Conservation (phyloP, 2,329 filamentous ascomycete genomes). For the Geosmithia flava region DNA sequence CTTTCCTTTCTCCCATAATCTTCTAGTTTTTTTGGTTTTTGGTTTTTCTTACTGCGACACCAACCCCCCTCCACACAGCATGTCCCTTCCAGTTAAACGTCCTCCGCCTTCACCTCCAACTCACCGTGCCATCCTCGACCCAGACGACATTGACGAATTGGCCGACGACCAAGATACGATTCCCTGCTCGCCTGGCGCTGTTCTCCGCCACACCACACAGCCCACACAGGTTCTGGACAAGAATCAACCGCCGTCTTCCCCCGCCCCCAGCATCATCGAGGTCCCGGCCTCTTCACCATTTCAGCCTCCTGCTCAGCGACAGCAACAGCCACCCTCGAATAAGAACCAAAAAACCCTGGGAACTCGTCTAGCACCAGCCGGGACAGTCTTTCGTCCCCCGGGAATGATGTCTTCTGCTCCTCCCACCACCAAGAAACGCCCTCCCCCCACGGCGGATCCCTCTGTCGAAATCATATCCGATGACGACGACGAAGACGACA, state of each 20-base stretch:
- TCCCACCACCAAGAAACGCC: slow-evolving; percentile 15
- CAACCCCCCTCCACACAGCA: slow-evolving; percentile 17
- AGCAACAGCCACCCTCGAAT: slow-evolving; percentile 1
- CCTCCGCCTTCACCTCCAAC: slow-evolving; percentile 12
- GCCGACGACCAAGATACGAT: slow-evolving; percentile 32
- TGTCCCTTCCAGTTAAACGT: slow-evolving; percentile 18
- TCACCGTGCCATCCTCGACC: slow-evolving; percentile 7
- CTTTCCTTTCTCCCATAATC: too few species aligned
- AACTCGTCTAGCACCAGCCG: slow-evolving; percentile 60
- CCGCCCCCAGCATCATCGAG: slow-evolving; percentile 46
- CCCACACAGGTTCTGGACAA: slow-evolving; percentile 33
- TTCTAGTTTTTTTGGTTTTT: too few species aligned
- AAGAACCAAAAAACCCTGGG: slow-evolving; percentile 17
- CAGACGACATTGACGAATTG: slow-evolving; percentile 31
- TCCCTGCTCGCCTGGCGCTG: slow-evolving; percentile 26
- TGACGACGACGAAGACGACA: slow-evolving; percentile 38
- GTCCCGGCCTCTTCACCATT: slow-evolving; percentile 83
- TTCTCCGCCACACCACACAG: slow-evolving; percentile 25
- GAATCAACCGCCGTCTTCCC: slow-evolving; percentile 21
- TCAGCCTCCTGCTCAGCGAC: slow-evolving; percentile 22
- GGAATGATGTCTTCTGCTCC: too few species aligned
- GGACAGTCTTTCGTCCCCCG: slow-evolving; percentile 55
- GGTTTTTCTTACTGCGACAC: neutral
- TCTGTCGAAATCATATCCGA: slow-evolving; percentile 37
- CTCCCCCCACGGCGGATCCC: slow-evolving; percentile 18